Evolutionary conservation across 805 yeast genomes (phyloP).

Genomic region (Hanseniaspora clermontiae): DNA sequence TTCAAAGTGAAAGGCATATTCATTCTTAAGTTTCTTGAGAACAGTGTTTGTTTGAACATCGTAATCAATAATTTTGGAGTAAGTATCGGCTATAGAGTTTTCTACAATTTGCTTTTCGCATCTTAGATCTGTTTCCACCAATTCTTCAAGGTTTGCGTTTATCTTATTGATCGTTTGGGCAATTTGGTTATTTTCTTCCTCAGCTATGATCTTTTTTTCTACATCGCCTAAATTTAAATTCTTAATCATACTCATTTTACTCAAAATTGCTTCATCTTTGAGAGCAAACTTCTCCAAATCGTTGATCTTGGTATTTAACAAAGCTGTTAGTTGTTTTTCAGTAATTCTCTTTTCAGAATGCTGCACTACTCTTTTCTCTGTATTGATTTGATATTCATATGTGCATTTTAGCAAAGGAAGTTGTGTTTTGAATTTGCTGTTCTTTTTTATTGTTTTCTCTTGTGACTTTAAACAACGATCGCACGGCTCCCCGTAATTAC

Average conservation of each 20-base stretch:
- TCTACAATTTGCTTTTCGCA: not conserved
- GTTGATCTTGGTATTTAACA: not conserved
- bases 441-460: not conserved
- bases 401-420: conserved; percentile 8
- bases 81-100: not conserved
- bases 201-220: not conserved
- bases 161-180: not conserved
- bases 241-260: not conserved
- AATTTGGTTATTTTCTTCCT: not conserved
- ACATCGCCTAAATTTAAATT: not conserved
- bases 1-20: not conserved
- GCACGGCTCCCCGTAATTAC: conserved; percentile 10
- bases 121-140: not conserved
- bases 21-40: not conserved
- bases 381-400: conserved; percentile 1
- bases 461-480: conserved; percentile 1
- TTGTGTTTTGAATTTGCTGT: not conserved
- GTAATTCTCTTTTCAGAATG: not conserved
- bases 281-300: not conserved
- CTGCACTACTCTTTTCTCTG: not conserved
- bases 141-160: not conserved
- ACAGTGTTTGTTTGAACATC: not conserved
- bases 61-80: conserved; percentile 1
- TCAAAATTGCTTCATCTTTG: not conserved
- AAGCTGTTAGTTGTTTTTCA: not conserved